A percentile compares a stretch with the other conserved stretches of the same genome.
phyloP scores from a whole-genome alignment of 2,329 filamentous ascomycete species.

The Trichophyton equinum region DNA sequence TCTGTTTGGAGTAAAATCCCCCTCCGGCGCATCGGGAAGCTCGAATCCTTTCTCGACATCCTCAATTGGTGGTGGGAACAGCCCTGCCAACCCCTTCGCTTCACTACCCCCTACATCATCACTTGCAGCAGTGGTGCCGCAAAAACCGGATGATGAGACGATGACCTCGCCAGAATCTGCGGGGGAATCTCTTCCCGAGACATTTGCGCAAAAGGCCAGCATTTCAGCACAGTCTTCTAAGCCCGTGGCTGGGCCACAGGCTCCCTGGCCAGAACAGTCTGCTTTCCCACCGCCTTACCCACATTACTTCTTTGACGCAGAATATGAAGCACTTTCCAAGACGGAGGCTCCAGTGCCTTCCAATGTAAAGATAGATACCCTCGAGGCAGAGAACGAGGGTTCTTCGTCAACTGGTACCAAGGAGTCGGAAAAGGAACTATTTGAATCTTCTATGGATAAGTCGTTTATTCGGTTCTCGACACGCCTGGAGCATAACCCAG shows the following conservation, averaged over 20 bases:
- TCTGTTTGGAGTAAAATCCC: conserved; percentile 45
- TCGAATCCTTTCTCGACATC: conserved; percentile 46
- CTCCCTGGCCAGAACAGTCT: conserved; percentile 63
- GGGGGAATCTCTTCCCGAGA: conserved; percentile 51
- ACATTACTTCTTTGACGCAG: conserved; percentile 71
- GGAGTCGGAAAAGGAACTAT: conserved; percentile 49
- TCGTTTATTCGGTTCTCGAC: conserved; percentile 72
- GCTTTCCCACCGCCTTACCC: conserved; percentile 61
- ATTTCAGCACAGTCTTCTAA: conserved; percentile 29
- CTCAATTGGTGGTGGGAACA: conserved; percentile 22
- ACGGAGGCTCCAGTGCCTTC: conserved; percentile 38
- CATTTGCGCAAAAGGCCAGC: conserved; percentile 59
- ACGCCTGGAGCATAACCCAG: conserved; percentile 64
- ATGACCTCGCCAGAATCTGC: conserved; percentile 18
- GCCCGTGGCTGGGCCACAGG: conserved; percentile 28
- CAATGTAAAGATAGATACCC: conserved; percentile 33
- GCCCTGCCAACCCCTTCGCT: conserved; percentile 48
- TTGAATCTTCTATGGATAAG: conserved; percentile 62
- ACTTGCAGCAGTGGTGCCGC: conserved; percentile 34
- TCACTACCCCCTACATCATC: conserved; percentile 29
- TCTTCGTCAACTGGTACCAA: conserved; percentile 14
- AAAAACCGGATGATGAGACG: conserved; percentile 16
- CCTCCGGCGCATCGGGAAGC: conserved; percentile 24
- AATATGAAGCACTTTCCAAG: conserved; percentile 70
- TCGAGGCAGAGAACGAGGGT: conserved; percentile 25